Base-by-base conservation (phyloP, 108 stramenopile species). In the Bacterosira constricta region DNA sequence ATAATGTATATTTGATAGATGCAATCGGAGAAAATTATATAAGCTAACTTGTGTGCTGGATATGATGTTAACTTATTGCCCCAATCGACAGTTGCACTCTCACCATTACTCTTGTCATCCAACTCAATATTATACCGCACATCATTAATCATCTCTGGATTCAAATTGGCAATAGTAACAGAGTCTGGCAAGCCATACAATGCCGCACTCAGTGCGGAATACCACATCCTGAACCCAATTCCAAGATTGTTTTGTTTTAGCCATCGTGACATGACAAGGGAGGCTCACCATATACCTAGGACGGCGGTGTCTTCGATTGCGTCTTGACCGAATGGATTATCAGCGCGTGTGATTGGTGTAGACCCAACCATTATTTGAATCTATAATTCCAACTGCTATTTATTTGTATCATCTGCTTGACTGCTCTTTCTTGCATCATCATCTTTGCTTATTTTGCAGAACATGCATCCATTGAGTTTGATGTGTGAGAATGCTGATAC, bases 211-310 rank as follows among this genome's bases (percentile, higher is more conserved):
- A 87, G 41, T 13, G 70, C 75, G 85, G 85, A 35, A 88, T 79
- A 46, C 85, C 94, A 77, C 94, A 95, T 6, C 94, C 94, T 6
- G 85, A 86, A 58, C 94, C 94, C 17, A 95, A 63, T 70, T 95
- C 94, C 25, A 92, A 9, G 6, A 95, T 82, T 20, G 44, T 63
- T 15, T 75, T 71, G 52, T 64, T 55, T 5, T 71, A 89, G 63
- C 94, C 94, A 95, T 50, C 88, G 80, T 9, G 90, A 88, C 79
- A 86, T 76, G 31, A 90, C 84, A 20, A 92, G 60, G 1, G 87
- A 83, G n/a, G 93, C 87, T 23, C 85, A 85, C 93, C 93, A 94
- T 23, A 95, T 86, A 10, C 86, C 88, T 9, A 90, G 74, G 4
- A 91, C 94, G 9, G 94, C 92, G 7, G 92, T 93, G 77, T 93